These are phyloP conservation scores for Eleusine coracana DNA, from an alignment of 176 grass and related monocot species.

Conservation along the genomic window DNA sequence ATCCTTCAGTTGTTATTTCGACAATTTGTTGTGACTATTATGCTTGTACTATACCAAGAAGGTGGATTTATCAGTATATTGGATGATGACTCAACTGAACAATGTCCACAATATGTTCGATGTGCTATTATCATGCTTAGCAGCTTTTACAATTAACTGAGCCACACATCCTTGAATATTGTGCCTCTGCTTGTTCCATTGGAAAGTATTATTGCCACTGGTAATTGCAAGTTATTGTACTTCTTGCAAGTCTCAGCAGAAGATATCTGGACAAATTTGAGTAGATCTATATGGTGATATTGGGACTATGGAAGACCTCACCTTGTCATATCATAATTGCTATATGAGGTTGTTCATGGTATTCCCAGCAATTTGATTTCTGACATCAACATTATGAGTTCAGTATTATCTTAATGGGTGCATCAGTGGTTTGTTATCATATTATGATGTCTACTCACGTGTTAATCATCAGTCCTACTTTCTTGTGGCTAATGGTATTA, in stretches of 20 bases:
- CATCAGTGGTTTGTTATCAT: slow-evolving; percentile 47
- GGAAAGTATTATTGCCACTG: slow-evolving; percentile 38
- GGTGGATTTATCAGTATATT: slow-evolving; percentile 45
- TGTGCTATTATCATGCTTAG: slow-evolving; percentile 42
- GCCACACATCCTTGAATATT: slow-evolving; percentile 44
- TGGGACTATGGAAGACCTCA: slow-evolving; percentile 51
- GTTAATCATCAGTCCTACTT: slow-evolving; percentile 56
- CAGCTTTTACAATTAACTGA: slow-evolving; percentile 53
- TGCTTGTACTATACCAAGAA: slow-evolving; percentile 51
- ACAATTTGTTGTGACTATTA: slow-evolving; percentile 39
- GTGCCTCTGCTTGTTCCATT: slow-evolving; percentile 55
- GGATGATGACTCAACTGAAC: slow-evolving; percentile 42
- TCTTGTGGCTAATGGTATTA: slow-evolving; percentile 72
- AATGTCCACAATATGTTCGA: slow-evolving; percentile 27
- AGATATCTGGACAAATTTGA: slow-evolving; percentile 60
- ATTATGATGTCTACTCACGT: slow-evolving; percentile 52
- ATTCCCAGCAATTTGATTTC: slow-evolving; percentile 51
- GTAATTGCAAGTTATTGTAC: slow-evolving; percentile 50
- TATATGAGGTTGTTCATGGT: slow-evolving; percentile 46
- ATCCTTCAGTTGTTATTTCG: slow-evolving; percentile 46
- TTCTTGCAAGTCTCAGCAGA: slow-evolving; percentile 39
- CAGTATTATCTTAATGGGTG: slow-evolving; percentile 46
- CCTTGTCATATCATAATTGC: slow-evolving; percentile 40
- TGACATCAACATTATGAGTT: slow-evolving; percentile 54
- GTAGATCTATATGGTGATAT: slow-evolving; percentile 50